Base-by-base conservation (phyloP, 2,329 filamentous ascomycete species). In the Sarocladium strictum region DNA sequence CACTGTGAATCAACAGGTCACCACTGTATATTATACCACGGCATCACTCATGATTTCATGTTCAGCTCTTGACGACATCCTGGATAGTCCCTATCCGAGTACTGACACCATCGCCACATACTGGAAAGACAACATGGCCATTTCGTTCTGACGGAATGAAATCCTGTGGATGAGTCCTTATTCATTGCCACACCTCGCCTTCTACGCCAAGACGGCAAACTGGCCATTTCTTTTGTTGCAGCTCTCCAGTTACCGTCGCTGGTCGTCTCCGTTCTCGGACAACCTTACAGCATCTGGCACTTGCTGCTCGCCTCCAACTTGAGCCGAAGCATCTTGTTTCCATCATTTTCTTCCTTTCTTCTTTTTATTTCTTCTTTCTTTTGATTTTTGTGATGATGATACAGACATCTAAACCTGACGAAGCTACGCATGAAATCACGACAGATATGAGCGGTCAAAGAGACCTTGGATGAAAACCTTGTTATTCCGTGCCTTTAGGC, bases 1-100 rank as follows among this genome's bases (percentile, higher is more conserved):
- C 78, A 2, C 62, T 74, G 40, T 79, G 68, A 73, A 47, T 21
- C 41, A 37, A 23, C 55, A 27, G 15, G 3, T 33, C 26, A 35
- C 5, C 3, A 51, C 12, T 51, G 47, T 51, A 51, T 35, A 51
- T 51, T 35, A 51, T 21, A n/a, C n/a, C 53, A n/a, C 51, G 24
- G 24, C 15, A 35, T 35, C 27, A 40, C 33, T 27, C 33, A 53
- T 11, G 50, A 53, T 27, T 6, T 40, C 58, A 49, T 55, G 56
- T 58, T 55, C 63, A 55, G 60, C 62, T n/a, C 55, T 59, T 63
- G 53, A 64, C 57, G 61, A 63, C 56, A 60, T 56, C 53, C 60
- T 57, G 58, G 58, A 61, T 53, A 40, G 12, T 19, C 15, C 15
- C 17, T 51, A 51, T 35, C 27, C 27, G 35, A 35, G 14, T 35